A percentile compares a stretch with the other conserved stretches of the same genome.
Evolutionary conservation across 2,329 filamentous ascomycete genomes (phyloP).

Genomic region (Aspergillus sergii): DNA sequence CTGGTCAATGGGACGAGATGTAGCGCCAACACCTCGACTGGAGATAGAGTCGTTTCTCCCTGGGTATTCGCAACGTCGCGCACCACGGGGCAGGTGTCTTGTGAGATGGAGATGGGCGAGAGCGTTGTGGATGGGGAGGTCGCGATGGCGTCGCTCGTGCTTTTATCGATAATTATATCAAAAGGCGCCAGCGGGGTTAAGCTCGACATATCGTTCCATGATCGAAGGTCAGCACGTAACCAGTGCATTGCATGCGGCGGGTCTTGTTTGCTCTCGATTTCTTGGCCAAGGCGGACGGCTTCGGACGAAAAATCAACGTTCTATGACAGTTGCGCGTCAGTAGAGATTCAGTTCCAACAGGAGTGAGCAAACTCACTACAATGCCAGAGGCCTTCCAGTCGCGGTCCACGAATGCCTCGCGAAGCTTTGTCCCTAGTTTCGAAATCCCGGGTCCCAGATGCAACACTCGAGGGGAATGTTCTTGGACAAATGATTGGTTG

Average conservation of each 20-base stretch:
- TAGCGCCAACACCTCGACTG: constrained; percentile 38
- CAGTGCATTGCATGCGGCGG: constrained; percentile 33
- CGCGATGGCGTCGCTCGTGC: constrained; percentile 42
- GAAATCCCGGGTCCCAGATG: constrained; percentile 41
- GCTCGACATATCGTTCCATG: constrained; percentile 32
- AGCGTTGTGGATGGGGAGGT: constrained; percentile 26
- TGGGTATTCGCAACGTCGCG: constrained; percentile 15
- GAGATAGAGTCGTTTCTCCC: constrained; percentile 25
- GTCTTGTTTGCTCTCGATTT: constrained; percentile 24
- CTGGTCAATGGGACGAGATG: constrained; percentile 35
- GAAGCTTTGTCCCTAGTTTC: constrained; percentile 32
- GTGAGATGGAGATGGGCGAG: constrained; percentile 9
- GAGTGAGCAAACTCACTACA: constrained; percentile 28
- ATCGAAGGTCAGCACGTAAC: constrained; percentile 33
- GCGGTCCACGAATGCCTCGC: constrained; percentile 28
- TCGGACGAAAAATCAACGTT: constrained; percentile 42
- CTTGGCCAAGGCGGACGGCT: constrained; percentile 38
- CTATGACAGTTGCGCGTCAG: constrained; percentile 17
- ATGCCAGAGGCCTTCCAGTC: constrained; percentile 35
- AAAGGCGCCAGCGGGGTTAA: constrained; percentile 32
- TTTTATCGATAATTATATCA: constrained; percentile 40
- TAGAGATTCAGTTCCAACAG: neutral
- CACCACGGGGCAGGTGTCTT: constrained; percentile 26
- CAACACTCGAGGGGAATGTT: constrained; percentile 27
- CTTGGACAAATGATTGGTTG: constrained; percentile 4